Conservation (phyloP, 2,329 filamentous ascomycete genomes). For the Aspergillus tubingensis region DNA sequence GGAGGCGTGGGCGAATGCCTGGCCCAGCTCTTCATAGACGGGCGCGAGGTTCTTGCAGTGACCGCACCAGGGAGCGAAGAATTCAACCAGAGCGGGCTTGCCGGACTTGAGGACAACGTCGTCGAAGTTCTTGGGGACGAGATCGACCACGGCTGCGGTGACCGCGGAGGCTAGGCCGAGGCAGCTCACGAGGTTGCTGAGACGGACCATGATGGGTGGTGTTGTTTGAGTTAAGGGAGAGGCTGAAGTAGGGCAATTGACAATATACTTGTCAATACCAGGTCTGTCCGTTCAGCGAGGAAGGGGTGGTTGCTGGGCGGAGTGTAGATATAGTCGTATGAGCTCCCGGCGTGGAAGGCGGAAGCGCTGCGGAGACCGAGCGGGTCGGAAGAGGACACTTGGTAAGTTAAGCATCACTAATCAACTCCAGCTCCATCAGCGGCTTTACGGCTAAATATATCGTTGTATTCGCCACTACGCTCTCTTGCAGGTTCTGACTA, state of each 20-base stretch:
- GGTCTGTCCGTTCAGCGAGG: slow-evolving; percentile 6
- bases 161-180: slow-evolving; percentile 64
- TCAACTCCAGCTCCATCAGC: not conserved
- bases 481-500: not conserved
- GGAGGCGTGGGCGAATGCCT: slow-evolving; percentile 70
- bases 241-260: not conserved
- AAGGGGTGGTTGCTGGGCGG: not conserved
- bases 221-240: not conserved
- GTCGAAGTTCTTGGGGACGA: slow-evolving; percentile 90
- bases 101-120: slow-evolving; percentile 82
- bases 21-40: slow-evolving; percentile 86
- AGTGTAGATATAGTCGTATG: slow-evolving; percentile 7
- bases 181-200: slow-evolving; percentile 49
- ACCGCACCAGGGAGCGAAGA: slow-evolving; percentile 98
- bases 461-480: not conserved
- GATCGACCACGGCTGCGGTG: slow-evolving; percentile 86
- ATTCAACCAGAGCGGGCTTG: slow-evolving; percentile 95
- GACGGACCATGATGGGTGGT: slow-evolving; percentile 45
- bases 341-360: slow-evolving; percentile 12
- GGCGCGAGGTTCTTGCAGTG: slow-evolving; percentile 98
- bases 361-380: slow-evolving; percentile 10
- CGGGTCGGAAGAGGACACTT: slow-evolving; percentile 37
- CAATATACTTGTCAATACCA: not conserved
- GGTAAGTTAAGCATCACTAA: slow-evolving; percentile 19
- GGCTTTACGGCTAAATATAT: not conserved